Evolutionary conservation across 495 filamentous ascomycete species (phyloP).

Genomic region (Daldinia concentrica): DNA sequence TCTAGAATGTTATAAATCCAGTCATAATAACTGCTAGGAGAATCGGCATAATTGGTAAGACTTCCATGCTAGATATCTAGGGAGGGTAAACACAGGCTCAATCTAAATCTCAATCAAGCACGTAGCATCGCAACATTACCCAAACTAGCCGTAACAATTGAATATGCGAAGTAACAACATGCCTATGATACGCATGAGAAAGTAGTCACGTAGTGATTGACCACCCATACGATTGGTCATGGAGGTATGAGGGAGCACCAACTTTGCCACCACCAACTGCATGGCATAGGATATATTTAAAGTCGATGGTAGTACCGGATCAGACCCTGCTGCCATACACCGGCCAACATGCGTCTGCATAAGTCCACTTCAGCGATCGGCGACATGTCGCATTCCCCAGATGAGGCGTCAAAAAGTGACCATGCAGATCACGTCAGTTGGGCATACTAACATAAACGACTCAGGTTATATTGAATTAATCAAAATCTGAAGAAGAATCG

Average conservation of each 20-base stretch:
- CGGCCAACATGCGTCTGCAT: constrained; percentile 17
- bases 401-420: constrained; percentile 7
- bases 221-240: constrained; percentile 21
- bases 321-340: neutral
- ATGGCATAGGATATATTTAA: constrained; percentile 25
- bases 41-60: neutral
- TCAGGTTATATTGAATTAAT: constrained; percentile 2
- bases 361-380: constrained; percentile 9
- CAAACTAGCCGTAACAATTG: too few relatives aligned
- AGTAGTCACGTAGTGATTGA: constrained; percentile 1
- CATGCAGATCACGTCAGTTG: constrained; percentile 13
- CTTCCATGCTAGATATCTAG: neutral
- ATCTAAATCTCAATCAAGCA: too few relatives aligned
- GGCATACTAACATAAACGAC: constrained; percentile 5
- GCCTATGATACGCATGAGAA: constrained; percentile 13
- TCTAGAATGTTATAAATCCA: too few relatives aligned
- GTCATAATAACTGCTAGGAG: too few relatives aligned
- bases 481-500: constrained; percentile 3
- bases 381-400: constrained; percentile 7
- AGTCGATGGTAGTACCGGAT: constrained; percentile 12
- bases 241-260: neutral
- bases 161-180: neutral
- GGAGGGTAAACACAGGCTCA: neutral
- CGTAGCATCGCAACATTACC: too few relatives aligned
- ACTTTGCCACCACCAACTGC: constrained; percentile 23